Evolutionary conservation across 805 yeast genomes (phyloP).

Genomic region (Torulaspora delbrueckii): DNA sequence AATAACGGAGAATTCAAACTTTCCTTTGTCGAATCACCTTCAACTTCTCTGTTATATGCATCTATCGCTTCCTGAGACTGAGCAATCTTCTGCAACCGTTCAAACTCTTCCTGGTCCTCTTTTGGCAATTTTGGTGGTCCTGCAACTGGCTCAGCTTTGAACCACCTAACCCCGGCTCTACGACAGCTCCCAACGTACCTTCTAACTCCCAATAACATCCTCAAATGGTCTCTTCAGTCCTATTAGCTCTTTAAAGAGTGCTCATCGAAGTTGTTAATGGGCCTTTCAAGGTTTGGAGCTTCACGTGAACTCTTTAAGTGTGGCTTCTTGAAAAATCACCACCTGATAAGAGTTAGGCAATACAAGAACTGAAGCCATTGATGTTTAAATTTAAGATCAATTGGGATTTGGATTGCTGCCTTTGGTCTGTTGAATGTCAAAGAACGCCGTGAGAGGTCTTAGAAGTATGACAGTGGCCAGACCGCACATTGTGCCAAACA

Average conservation of each 20-base stretch:
- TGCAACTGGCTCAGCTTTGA: constrained; percentile 23
- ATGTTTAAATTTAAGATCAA: neutral
- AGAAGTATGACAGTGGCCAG: constrained; percentile 13
- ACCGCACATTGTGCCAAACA: constrained; percentile 27
- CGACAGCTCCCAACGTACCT: neutral
- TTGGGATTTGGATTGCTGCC: neutral
- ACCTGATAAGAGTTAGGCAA: neutral
- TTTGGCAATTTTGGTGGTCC: constrained; percentile 35
- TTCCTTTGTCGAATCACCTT: constrained; percentile 31
- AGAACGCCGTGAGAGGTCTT: neutral
- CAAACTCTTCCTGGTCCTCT: constrained; percentile 69
- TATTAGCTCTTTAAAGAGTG: neutral
- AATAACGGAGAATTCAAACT: constrained; percentile 36
- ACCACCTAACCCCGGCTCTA: constrained; percentile 4
- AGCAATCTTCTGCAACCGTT: constrained; percentile 74
- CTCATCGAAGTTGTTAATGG: neutral
- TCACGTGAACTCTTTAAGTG: neutral
- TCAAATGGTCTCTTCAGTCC: neutral
- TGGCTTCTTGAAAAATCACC: neutral
- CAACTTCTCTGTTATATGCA: constrained; percentile 53
- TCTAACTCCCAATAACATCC: constrained; percentile 1
- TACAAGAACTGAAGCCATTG: neutral
- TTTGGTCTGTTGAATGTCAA: constrained; percentile 1
- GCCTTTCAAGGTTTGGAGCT: neutral
- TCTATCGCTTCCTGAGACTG: constrained; percentile 73